Conservation (phyloP, 441 rosid genomes). For the Croton laevigatus region DNA sequence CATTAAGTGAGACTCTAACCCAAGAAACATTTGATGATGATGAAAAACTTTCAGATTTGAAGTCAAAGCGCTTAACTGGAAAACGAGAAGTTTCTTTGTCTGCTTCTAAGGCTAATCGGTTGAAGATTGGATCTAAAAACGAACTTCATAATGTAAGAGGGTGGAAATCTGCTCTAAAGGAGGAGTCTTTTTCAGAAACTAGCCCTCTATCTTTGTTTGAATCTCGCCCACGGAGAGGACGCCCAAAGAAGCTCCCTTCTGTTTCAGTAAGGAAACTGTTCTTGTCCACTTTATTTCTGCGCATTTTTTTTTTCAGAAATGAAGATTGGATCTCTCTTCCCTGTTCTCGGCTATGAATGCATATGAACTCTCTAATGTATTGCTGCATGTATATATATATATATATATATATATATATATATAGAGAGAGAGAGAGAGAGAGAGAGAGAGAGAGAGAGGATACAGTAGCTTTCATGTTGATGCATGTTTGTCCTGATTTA, state of each 20-base stretch:
- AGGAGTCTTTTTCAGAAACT: conserved; percentile 29
- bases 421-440: too few species aligned
- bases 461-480: not conserved
- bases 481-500: not conserved
- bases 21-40: conserved; percentile 17
- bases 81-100: conserved; percentile 23
- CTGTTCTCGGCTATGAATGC: not conserved
- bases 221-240: conserved; percentile 38
- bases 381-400: too few species aligned
- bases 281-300: conserved; percentile 1
- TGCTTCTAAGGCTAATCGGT: conserved; percentile 29
- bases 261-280: conserved; percentile 34
- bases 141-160: conserved; percentile 24
- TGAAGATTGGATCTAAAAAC: conserved; percentile 30
- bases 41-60: conserved; percentile 45
- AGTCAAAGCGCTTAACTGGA: conserved; percentile 18
- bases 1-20: conserved; percentile 12
- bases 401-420: too few species aligned
- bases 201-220: conserved; percentile 30
- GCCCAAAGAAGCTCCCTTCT: conserved; percentile 36
- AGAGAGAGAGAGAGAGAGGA: too few species aligned
- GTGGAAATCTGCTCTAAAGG: conserved; percentile 20
- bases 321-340: conserved; percentile 1
- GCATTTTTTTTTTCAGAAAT: not conserved
- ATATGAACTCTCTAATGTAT: too few species aligned